Percentiles rank a stretch among this genome's conserved stretches.
These are phyloP conservation scores for Phytophthora podocarpi DNA, from an alignment of 352 stramenopile species.

Conservation along the genomic window DNA sequence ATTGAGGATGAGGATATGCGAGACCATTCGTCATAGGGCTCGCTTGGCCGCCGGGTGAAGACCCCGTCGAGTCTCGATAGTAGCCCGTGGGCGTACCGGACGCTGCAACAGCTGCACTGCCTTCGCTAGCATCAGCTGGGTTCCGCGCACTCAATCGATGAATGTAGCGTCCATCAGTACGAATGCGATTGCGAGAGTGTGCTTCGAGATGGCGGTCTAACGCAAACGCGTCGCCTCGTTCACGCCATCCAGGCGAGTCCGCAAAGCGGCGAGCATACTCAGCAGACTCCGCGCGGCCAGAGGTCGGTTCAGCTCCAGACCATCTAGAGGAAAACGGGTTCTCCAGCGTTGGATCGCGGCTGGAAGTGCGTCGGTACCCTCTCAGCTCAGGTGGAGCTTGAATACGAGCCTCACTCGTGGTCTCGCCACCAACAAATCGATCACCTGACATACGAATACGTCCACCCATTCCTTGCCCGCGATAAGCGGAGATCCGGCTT, in stretches of 20 bases:
- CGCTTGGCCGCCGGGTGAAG: conserved; percentile 14
- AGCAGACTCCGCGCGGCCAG: conserved; percentile 3
- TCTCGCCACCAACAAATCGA: conserved; percentile 19
- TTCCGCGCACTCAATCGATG: conserved; percentile 24
- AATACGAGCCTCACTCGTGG: conserved; percentile 23
- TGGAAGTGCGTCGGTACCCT: conserved; percentile 25
- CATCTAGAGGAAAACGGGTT: conserved; percentile 35
- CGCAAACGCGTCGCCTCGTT: conserved; percentile 31
- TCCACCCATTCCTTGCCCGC: conserved; percentile 23
- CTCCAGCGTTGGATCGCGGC: conserved; percentile 18
- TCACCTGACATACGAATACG: conserved; percentile 31
- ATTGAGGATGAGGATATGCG: conserved; percentile 31
- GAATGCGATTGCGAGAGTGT: conserved; percentile 24
- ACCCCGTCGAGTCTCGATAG: conserved; percentile 26
- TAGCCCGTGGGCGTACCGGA: conserved; percentile 10
- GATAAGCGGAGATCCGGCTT: conserved; percentile 26
- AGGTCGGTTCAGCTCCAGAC: conserved; percentile 11
- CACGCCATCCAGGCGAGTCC: conserved; percentile 44
- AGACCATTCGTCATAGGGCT: conserved; percentile 23
- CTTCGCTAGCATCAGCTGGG: conserved; percentile 1
- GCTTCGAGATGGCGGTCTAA: conserved; percentile 21
- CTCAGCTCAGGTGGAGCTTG: conserved; percentile 24
- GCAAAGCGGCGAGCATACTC: conserved; percentile 44
- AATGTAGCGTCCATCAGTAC: conserved; percentile 28
- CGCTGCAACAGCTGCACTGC: background rate